These are phyloP conservation scores for Boletus semigastroideus DNA, from an alignment of 1,284 basidiomycete genomes.

Conservation along the genomic window DNA sequence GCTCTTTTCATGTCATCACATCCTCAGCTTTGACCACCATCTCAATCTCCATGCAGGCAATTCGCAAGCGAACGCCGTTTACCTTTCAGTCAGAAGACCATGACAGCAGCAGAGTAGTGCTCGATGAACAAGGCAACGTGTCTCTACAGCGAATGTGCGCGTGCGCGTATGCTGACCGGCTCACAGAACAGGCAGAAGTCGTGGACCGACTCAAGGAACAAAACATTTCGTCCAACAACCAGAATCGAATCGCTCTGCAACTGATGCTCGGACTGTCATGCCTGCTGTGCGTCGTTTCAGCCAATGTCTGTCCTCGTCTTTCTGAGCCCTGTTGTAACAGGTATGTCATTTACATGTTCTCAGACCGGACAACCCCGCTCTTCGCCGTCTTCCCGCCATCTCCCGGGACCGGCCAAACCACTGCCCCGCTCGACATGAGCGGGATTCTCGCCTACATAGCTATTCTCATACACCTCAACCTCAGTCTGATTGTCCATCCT, in stretches of 20 bases:
- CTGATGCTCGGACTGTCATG: conserved; percentile 43
- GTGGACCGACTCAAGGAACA: conserved; percentile 42
- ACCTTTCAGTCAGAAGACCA: conserved; percentile 33
- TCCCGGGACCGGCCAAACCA: conserved; percentile 5
- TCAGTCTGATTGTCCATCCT: conserved; percentile 41
- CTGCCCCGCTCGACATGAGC: conserved; percentile 38
- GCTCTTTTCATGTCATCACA: background rate
- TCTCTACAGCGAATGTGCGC: background rate
- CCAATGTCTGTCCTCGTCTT: background rate
- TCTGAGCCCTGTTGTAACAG: conserved; percentile 27
- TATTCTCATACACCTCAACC: conserved; percentile 47
- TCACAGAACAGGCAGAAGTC: conserved; percentile 53
- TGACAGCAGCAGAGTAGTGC: conserved; percentile 33
- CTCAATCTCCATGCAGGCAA: conserved; percentile 21
- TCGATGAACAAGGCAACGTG: conserved; percentile 52
- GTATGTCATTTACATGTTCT: conserved; percentile 43
- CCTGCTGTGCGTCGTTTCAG: conserved; percentile 40
- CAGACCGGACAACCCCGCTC: conserved; percentile 44
- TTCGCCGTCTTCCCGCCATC: conserved; percentile 40
- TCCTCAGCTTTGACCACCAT: background rate
- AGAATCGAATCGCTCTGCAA: conserved; percentile 38
- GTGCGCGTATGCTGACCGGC: conserved; percentile 5
- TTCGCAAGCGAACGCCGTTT: conserved; percentile 48
- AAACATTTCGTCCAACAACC: conserved; percentile 40
- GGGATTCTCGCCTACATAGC: conserved; percentile 43